Evolutionary conservation across 2,329 filamentous ascomycete genomes (phyloP).

Genomic region (Gnomoniopsis sp.): DNA sequence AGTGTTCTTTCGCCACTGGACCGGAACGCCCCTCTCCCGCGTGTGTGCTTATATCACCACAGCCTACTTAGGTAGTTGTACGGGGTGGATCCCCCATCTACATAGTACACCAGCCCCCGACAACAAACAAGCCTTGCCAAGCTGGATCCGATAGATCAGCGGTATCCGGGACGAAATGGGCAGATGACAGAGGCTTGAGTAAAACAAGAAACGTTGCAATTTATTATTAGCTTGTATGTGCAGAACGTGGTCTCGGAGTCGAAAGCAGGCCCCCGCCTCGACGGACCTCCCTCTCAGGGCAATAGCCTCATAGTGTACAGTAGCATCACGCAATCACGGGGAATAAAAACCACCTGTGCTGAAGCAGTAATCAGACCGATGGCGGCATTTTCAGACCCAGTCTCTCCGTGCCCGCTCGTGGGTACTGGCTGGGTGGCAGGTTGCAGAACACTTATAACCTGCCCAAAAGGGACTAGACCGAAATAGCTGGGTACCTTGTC

Average conservation of each 20-base stretch:
- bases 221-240: too few species aligned
- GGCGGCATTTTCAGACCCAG: background rate
- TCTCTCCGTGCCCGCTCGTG: background rate
- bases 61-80: background rate
- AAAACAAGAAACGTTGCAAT: too few species aligned
- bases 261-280: background rate
- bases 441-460: background rate
- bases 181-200: too few species aligned
- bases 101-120: too few species aligned
- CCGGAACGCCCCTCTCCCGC: conserved; percentile 8
- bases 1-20: conserved; percentile 18
- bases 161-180: too few species aligned
- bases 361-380: background rate
- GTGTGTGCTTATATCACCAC: background rate
- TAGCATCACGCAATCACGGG: conserved; percentile 7
- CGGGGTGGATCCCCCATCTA: background rate
- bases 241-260: background rate
- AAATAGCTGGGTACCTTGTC: background rate
- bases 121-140: too few species aligned
- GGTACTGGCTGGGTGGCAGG: background rate
- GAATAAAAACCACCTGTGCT: conserved; percentile 5
- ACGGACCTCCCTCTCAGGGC: conserved; percentile 3
- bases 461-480: conserved; percentile 1
- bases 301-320: background rate
- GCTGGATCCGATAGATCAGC: too few species aligned